Percentiles rank a stretch among this genome's conserved stretches.
Evolutionary conservation across 345 rosid genomes (phyloP).

Genomic region (Viola odorata): DNA sequence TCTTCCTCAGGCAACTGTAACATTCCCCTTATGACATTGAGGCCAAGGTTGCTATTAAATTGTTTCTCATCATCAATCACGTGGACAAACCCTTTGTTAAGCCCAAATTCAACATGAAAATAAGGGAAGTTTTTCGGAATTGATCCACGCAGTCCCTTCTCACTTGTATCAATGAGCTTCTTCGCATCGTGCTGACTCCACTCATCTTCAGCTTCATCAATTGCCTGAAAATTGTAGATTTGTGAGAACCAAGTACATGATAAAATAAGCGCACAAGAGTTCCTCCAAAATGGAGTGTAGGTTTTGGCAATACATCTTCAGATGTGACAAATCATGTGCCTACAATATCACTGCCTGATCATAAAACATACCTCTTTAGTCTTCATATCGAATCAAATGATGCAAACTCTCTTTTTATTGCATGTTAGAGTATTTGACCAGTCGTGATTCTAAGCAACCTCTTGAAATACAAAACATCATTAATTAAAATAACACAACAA

Average conservation of each 20-base stretch:
- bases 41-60: conserved; percentile 76
- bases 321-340: too few species aligned
- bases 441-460: too few species aligned
- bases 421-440: too few species aligned
- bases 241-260: conserved; percentile 4
- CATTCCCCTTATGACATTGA: conserved; percentile 85
- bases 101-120: conserved; percentile 89
- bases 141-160: conserved; percentile 74
- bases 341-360: too few species aligned
- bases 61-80: conserved; percentile 90
- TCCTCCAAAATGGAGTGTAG: too few species aligned
- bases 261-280: too few species aligned
- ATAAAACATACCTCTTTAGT: too few species aligned
- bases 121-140: conserved; percentile 9
- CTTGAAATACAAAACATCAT: too few species aligned
- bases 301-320: too few species aligned
- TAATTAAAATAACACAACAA: too few species aligned
- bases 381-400: too few species aligned
- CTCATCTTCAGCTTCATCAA: conserved; percentile 95
- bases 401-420: too few species aligned
- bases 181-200: conserved; percentile 98
- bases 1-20: conserved; percentile 69
- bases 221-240: conserved; percentile 38
- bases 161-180: conserved; percentile 84
- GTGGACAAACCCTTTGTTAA: conserved; percentile 75